Base-by-base conservation (phyloP, 2,329 filamentous ascomycete genomes). In the Coniochaeta hoffmannii region DNA sequence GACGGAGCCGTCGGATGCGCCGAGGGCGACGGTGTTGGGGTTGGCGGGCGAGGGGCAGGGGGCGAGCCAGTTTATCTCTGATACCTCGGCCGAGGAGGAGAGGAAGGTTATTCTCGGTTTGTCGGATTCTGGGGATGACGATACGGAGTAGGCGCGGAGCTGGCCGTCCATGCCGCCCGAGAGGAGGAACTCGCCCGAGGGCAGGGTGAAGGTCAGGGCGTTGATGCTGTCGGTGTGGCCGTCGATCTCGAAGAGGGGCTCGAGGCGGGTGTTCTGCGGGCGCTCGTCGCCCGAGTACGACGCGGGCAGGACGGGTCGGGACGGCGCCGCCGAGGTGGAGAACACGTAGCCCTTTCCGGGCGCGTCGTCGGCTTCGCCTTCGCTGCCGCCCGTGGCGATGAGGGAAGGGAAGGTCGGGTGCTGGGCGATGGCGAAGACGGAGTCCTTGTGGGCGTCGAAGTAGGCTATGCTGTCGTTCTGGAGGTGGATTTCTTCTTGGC, bases 141-240 rank as follows among this genome's bases (percentile, higher is more conserved):
- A 74, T 1, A 80, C 69, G 61, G 81, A 78, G 79, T 87, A 92
- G 14, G 85, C 85, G 60, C 88, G 82, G 62, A 99, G 68, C 60
- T 85, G 85, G 11, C 94, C 94, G 69, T 97, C 94, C 60, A 97
- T 74, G 8, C 93, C 94, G 6, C 86, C 94, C 6, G 88, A 91
- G n/a, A 94, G 79, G 14, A 95, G 78, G 66, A 89, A 94, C 56
- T 95, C 87, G 56, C 94, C 94, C 55, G 79, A 78, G 0, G 92
- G 92, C 46, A 88, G 76, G 0, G 92, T 95, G 71, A 97, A 99
- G 8, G 85, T 75, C 4, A 97, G 81, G 2, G 90, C 82, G 68
- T 94, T 96, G 68, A 99, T 87, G 14, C 88, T 94, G 74, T 99
- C 94, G 46, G 83, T 86, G 75, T 99, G 94, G 49, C 91, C 92